Base-by-base conservation (phyloP, 306 rosid genomes). In the Dicorynia guianensis region DNA sequence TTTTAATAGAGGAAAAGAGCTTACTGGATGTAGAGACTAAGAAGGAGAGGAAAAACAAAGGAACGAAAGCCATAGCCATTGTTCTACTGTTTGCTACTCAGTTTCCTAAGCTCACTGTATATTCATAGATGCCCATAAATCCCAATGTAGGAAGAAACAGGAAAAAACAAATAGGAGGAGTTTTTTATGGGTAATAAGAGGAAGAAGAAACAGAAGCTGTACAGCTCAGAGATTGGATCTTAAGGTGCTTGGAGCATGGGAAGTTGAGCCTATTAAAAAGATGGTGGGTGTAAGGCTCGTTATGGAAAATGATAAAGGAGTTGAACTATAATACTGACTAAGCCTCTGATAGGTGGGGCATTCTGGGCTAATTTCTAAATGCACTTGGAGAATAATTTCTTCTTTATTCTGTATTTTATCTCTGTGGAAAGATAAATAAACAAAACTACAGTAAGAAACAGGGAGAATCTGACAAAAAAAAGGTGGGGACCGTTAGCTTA, bases 21-120 rank as follows among this genome's bases (percentile, higher is more conserved):
- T 69, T 80, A 86, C 93, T 61, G 44, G 89, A 81, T 38, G 47
- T 49, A 8, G 83, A 77, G 49, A 69, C 40, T 7, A 76, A 78
- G 67, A 76, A 25, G 39, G 36, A 89, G 64, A 89, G 50, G 40
- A 85, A 7, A 52, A 83, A 40, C 18, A 89, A 66, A 43, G 63
- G 30, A 78, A 69, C 11, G 20, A 64, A 0, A 69, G 63, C 69
- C 56, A 66, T 61, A 73, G 65, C 76, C 82, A 76, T 79, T 58
- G 42, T 48, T 44, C 49, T 35, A 15, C 43, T 35, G 56, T 63
- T 35, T 43, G 47, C 11, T 18, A 13, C 44, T 34, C 20, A 49
- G 59, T 20, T 39, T 10, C n/a, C 40, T 25, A 4, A 72, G 39
- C 76, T 48, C 20, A 40, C 36, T n/a, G 67, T 17, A 33, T 46